Base-by-base conservation (phyloP, 2,329 filamentous ascomycete species). In the Pseudogymnoascus sp. region DNA sequence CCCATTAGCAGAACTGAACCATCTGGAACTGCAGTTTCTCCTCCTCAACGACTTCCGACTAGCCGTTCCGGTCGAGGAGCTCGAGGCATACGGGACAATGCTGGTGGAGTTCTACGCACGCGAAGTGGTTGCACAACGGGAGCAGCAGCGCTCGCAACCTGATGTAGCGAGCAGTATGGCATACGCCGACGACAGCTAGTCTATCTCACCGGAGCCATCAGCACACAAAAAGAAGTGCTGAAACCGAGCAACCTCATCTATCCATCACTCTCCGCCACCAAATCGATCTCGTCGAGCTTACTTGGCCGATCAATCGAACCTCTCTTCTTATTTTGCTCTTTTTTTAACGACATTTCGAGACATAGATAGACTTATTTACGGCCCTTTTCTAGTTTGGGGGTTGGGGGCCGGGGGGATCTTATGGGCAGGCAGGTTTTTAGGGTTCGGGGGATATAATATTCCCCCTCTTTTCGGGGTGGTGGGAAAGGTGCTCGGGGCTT, bases 51-150 rank as follows among this genome's bases (percentile, higher is more conserved):
- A 97, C 73, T 99, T 99, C 74, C 87, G 93, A 63, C 86, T 99
- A 13, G 90, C 91, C 1, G 88, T 99, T 8, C 89, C 93, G 0
- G 88, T 97, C 12, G 94, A 97, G 76, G 93, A 97, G 70, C 84
- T 99, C 63, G 94, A 99, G 74, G 91, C 92, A 0, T 99, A 99
- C 70, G 94, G 92, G 4, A 99, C 94, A 0, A 97, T 97, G 93
- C 80, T 99, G 10, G 94, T 99, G 13, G 93, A 97, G 71, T 99
- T 97, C 71, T 99, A 97, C 71, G 93, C 92, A 0, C 83, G 93
- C 61, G 94, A 99, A 73, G 87, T 97, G 13, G 84, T 96, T 27
- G 79, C 84, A 27, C 86, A 88, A 69, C 78, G 67, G 25, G 66
- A 70, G 62, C 66, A 55, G 25, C 40, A 45, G 40, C 40, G 40